A percentile compares a stretch with the other conserved stretches of the same genome.
Conservation (phyloP, 2,329 filamentous ascomycete species). For the Colletotrichum sojae region DNA sequence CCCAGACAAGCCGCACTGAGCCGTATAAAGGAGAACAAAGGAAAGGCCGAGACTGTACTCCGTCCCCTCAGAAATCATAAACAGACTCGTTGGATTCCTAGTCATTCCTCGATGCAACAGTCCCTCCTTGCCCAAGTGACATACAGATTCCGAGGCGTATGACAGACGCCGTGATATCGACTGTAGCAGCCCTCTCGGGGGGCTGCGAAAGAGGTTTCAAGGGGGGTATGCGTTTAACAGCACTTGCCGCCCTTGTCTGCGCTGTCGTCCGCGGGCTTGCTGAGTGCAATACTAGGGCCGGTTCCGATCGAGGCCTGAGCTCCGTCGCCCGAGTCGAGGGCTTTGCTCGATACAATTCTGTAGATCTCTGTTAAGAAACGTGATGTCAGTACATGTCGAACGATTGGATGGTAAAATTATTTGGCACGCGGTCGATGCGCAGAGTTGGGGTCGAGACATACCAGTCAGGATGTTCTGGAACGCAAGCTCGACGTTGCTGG, state of each 20-base stretch:
- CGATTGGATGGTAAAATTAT: conserved; percentile 2
- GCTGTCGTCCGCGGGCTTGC: conserved; percentile 83
- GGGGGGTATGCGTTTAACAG: conserved; percentile 69
- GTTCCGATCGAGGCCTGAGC: conserved; percentile 84
- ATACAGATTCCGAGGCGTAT: conserved; percentile 49
- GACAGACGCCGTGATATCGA: conserved; percentile 49
- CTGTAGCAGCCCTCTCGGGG: conserved; percentile 39
- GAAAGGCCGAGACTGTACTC: conserved; percentile 45
- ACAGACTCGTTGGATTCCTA: conserved; percentile 43
- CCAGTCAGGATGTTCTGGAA: conserved; percentile 99
- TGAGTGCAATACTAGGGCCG: conserved; percentile 88
- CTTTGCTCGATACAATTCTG: conserved; percentile 98
- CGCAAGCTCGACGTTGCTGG: conserved; percentile 98
- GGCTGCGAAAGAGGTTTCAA: conserved; percentile 38
- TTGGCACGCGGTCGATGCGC: conserved; percentile 23
- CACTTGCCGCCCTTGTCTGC: conserved; percentile 86
- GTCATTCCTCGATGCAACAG: conserved; percentile 42
- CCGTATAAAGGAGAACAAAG: conserved; percentile 41
- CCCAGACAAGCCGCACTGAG: conserved; percentile 39
- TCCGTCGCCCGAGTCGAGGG: conserved; percentile 89
- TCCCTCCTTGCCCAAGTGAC: conserved; percentile 41
- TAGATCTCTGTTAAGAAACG: conserved; percentile 84
- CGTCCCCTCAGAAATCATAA: conserved; percentile 46
- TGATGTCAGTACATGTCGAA: conserved; percentile 5
- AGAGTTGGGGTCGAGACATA: conserved; percentile 56